These are phyloP conservation scores for Fraxinus sp. DNA, from an alignment of 305 asterid species.

Conservation along the genomic window DNA sequence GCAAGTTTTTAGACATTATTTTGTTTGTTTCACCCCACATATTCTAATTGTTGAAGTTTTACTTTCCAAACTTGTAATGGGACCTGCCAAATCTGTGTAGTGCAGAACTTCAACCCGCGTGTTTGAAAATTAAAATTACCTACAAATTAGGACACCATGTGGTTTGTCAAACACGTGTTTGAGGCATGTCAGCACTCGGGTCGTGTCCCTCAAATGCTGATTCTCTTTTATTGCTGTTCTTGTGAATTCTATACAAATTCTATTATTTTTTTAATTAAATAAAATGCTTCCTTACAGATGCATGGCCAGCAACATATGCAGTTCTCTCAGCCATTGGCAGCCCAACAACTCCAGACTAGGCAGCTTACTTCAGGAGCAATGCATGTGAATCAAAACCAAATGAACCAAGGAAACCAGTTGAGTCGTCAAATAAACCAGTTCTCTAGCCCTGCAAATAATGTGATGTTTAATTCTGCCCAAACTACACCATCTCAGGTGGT, in stretches of 20 bases:
- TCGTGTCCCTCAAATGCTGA: neutral
- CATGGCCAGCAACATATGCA: conserved; percentile 90
- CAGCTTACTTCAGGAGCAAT: conserved; percentile 75
- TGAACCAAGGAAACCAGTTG: conserved; percentile 86
- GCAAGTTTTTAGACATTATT: neutral
- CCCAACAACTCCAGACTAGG: conserved; percentile 80
- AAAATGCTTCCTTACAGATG: conserved; percentile 44
- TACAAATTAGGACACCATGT: neutral
- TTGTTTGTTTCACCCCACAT: neutral
- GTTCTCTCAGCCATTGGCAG: conserved; percentile 75
- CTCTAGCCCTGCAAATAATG: conserved; percentile 79
- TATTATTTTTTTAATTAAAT: conserved; percentile 19
- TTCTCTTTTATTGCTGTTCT: neutral
- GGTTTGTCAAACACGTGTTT: neutral
- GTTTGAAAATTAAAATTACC: neutral
- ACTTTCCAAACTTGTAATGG: neutral
- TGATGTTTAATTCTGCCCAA: conserved; percentile 86
- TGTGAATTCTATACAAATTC: neutral
- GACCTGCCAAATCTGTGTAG: neutral
- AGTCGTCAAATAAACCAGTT: conserved; percentile 83
- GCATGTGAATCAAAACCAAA: conserved; percentile 76
- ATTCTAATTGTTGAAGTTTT: neutral
- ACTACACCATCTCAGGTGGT: conserved; percentile 84
- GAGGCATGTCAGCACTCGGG: neutral
- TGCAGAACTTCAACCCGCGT: neutral